These are phyloP conservation scores for Coemansia asiatica DNA, from an alignment of 192 early-diverging fungal species.

Conservation along the genomic window DNA sequence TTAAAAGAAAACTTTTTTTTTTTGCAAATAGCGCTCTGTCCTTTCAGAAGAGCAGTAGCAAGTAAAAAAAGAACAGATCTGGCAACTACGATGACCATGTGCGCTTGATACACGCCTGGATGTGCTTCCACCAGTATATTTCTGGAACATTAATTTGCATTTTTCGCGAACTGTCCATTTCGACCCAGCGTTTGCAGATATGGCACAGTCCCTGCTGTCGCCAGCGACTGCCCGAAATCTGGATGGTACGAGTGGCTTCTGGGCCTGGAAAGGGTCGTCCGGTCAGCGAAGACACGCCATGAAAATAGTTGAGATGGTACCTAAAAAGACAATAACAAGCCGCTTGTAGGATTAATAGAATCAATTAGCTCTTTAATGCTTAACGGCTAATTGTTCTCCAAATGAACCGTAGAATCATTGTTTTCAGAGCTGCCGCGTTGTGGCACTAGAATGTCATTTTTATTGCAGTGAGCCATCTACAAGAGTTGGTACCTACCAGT, in stretches of 20 bases:
- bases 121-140: constrained; percentile 60
- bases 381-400: constrained; percentile 10
- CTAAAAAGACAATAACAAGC: constrained; percentile 14
- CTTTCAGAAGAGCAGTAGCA: not conserved
- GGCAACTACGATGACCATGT: constrained; percentile 18
- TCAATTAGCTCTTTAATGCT: not conserved
- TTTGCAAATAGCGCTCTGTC: not conserved
- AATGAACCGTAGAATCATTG: not conserved
- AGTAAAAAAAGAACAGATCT: not conserved
- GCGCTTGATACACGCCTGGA: constrained; percentile 51
- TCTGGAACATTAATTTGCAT: constrained; percentile 50
- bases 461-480: not conserved
- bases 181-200: constrained; percentile 48
- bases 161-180: constrained; percentile 37
- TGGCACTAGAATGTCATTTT: too few relatives aligned
- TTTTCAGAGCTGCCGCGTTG: constrained; percentile 6
- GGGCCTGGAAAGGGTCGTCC: constrained; percentile 50
- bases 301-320: constrained; percentile 58
- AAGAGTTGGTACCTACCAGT: constrained; percentile 41
- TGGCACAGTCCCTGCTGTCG: constrained; percentile 51
- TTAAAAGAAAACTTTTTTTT: not conserved
- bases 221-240: not conserved
- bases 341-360: not conserved
- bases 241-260: constrained; percentile 18
- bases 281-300: constrained; percentile 53